A percentile compares a stretch with the other conserved stretches of the same genome.
These are phyloP conservation scores for Hondaea fermentalgiana DNA, from an alignment of 108 stramenopile species.

Conservation along the genomic window DNA sequence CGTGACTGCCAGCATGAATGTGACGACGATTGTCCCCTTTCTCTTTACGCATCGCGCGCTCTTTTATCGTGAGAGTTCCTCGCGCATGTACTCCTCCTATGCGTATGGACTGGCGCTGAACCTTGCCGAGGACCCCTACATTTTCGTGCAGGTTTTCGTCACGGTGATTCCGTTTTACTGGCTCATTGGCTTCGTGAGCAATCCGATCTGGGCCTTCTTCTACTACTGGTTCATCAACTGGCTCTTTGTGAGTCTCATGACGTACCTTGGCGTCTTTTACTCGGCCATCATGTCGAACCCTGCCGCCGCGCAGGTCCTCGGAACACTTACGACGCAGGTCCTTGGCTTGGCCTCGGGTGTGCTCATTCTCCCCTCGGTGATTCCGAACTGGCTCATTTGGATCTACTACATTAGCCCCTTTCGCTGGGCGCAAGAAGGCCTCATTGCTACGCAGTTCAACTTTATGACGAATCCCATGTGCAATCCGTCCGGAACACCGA, in stretches of 20 bases:
- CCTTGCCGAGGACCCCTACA: neutral
- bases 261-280: neutral
- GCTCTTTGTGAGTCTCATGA: neutral
- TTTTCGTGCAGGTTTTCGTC: neutral
- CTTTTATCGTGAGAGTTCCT: conserved; percentile 48
- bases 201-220: neutral
- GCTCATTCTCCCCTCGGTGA: neutral
- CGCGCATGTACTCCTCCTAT: conserved; percentile 34
- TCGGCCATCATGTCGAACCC: neutral
- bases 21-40: conserved; percentile 45
- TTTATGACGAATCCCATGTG: neutral
- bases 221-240: neutral
- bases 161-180: neutral
- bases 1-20: conserved; percentile 38
- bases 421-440: neutral
- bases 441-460: neutral
- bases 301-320: neutral
- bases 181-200: neutral
- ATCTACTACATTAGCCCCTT: neutral
- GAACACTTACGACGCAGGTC: neutral
- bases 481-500: neutral
- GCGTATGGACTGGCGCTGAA: neutral
- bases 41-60: conserved; percentile 44
- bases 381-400: neutral
- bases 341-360: neutral